phyloP scores from a whole-genome alignment of 1,284 basidiomycete species.

The Paramarasmius palmivorus region DNA sequence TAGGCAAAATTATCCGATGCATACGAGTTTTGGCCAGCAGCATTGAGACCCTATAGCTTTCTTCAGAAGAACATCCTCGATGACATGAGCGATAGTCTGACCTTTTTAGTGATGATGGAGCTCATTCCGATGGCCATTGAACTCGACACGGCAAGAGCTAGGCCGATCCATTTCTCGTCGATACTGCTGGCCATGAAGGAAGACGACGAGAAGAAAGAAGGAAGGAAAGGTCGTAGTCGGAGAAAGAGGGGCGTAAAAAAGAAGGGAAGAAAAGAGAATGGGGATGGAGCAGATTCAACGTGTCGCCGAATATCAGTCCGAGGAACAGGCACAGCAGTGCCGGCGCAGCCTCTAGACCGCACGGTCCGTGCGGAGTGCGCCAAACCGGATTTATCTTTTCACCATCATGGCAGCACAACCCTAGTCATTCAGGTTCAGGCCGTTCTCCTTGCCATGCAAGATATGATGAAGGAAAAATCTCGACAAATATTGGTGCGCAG shows the following conservation, averaged over 20 bases:
- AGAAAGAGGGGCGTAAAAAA: neutral
- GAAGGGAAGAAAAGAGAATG: too few species aligned
- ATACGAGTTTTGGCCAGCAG: constrained; percentile 55
- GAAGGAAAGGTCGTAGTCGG: neutral
- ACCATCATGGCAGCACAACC: too few species aligned
- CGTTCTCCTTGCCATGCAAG: too few species aligned
- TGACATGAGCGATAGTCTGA: constrained; percentile 28
- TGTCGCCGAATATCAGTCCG: too few species aligned
- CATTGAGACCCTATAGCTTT: constrained; percentile 71
- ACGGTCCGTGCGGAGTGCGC: too few species aligned
- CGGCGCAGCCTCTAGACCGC: too few species aligned
- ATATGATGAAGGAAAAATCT: too few species aligned
- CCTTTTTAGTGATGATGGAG: constrained; percentile 98
- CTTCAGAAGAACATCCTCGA: neutral
- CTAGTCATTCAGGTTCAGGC: too few species aligned
- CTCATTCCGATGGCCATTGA: constrained; percentile 89
- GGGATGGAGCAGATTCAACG: too few species aligned
- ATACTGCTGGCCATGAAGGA: constrained; percentile 29
- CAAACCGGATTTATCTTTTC: too few species aligned
- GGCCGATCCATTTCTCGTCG: constrained; percentile 91
- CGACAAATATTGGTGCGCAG: too few species aligned
- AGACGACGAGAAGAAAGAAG: neutral
- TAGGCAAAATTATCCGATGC: constrained; percentile 85
- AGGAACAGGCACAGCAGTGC: too few species aligned
- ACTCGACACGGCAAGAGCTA: constrained; percentile 81